A percentile compares a stretch with the other conserved stretches of the same genome.
phyloP scores from a whole-genome alignment of 441 rosid genomes.

The Arabidopsis lyrata region DNA sequence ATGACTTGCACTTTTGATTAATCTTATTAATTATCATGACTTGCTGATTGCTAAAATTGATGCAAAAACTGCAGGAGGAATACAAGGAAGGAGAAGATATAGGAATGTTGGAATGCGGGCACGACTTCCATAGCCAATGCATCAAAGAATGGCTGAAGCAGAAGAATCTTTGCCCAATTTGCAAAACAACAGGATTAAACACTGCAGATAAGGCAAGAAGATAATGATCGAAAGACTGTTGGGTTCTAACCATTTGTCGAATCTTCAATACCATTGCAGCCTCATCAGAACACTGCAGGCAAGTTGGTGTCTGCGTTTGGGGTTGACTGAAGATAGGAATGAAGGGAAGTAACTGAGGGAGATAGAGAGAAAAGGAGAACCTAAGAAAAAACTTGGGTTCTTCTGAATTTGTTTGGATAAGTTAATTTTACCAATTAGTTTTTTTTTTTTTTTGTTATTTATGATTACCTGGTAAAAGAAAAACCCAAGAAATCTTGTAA shows the following conservation, averaged over 20 bases:
- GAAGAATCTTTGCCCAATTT: conserved; percentile 77
- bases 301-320: conserved; percentile 30
- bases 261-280: conserved; percentile 35
- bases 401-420: conserved; percentile 39
- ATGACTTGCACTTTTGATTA: background rate
- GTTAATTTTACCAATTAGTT: conserved; percentile 32
- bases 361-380: conserved; percentile 22
- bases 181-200: conserved; percentile 61
- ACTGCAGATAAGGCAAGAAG: conserved; percentile 41
- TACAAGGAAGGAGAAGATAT: conserved; percentile 69
- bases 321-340: conserved; percentile 32
- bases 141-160: conserved; percentile 75
- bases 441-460: background rate
- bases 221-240: conserved; percentile 11
- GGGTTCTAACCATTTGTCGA: conserved; percentile 19
- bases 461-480: background rate
- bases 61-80: conserved; percentile 69
- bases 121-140: conserved; percentile 72
- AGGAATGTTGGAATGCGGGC: conserved; percentile 82
- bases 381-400: conserved; percentile 21
- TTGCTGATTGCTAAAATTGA: background rate
- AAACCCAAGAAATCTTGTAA: conserved; percentile 21
- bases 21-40: background rate
- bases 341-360: conserved; percentile 25
- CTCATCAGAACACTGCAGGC: conserved; percentile 23